phyloP scores from a whole-genome alignment of 805 yeast species.

The Komagataella populi region DNA sequence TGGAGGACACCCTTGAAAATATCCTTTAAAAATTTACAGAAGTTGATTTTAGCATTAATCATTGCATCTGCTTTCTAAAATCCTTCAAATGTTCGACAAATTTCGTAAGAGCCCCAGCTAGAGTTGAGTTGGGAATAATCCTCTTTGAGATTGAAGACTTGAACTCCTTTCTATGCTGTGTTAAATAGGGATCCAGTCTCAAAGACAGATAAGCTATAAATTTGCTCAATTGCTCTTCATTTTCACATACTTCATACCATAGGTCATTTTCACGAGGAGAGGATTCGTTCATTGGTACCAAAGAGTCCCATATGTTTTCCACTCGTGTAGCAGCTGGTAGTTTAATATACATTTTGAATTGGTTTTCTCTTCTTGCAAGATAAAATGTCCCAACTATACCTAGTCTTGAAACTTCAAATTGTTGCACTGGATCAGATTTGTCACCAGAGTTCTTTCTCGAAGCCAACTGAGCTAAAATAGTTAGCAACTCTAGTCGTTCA shows the following conservation, averaged over 20 bases:
- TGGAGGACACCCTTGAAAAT: not conserved
- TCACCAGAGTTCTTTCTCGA: not conserved
- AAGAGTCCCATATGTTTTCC: not conserved
- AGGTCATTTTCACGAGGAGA: not conserved
- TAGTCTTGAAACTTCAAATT: not conserved
- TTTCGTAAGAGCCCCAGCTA: not conserved
- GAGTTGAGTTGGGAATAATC: not conserved
- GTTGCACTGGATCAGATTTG: not conserved
- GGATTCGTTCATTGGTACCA: not conserved
- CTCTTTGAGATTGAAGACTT: not conserved
- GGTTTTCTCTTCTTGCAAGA: not conserved
- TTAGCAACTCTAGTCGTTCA: not conserved
- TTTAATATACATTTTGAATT: not conserved
- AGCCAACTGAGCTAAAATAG: not conserved
- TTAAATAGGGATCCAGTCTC: not conserved
- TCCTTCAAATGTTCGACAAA: not conserved
- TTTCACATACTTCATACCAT: not conserved
- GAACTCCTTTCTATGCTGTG: not conserved
- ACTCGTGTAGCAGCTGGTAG: not conserved
- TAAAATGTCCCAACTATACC: not conserved
- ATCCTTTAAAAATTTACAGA: not conserved
- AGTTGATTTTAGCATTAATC: not conserved
- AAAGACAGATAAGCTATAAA: not conserved
- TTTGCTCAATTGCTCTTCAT: not conserved
- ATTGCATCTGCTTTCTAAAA: not conserved